Conservation (phyloP, 306 rosid species). For the Gillenia trifoliata region DNA sequence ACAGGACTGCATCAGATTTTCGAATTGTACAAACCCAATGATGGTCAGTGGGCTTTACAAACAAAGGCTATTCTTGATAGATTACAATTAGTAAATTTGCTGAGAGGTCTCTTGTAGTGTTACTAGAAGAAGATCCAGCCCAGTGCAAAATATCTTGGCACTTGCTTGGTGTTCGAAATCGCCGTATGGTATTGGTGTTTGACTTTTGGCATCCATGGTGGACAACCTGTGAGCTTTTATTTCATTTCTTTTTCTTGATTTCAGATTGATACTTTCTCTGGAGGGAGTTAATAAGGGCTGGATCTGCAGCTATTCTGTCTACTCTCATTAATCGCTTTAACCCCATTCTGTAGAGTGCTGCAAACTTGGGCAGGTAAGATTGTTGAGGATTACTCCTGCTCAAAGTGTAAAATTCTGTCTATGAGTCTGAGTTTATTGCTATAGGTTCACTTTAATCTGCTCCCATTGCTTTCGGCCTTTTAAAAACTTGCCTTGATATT, state of each 20-base stretch:
- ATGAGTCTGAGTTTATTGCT: not conserved
- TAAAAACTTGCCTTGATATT: not conserved
- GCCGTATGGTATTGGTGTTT: conserved; percentile 17
- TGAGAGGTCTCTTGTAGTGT: conserved; percentile 28
- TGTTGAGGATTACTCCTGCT: not conserved
- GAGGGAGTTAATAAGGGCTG: conserved; percentile 32
- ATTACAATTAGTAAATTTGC: conserved; percentile 25
- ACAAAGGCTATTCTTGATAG: conserved; percentile 33
- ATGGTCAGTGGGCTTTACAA: conserved; percentile 32
- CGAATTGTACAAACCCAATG: conserved; percentile 17
- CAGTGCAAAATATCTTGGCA: conserved; percentile 24
- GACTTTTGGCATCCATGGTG: not conserved
- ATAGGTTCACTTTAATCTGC: not conserved
- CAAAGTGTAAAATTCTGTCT: not conserved
- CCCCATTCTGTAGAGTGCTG: conserved; percentile 21
- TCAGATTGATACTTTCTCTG: conserved; percentile 31
- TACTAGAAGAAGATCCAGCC: conserved; percentile 31
- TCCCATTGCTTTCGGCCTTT: not conserved
- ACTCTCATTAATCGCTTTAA: conserved; percentile 27
- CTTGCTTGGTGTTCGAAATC: conserved; percentile 25
- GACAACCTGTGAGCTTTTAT: not conserved
- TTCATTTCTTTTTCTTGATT: conserved; percentile 1
- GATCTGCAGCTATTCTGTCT: conserved; percentile 24
- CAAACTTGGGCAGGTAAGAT: conserved; percentile 34
- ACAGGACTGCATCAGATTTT: conserved; percentile 27